These are phyloP conservation scores for Akebia trifoliata DNA, from an alignment of 164 flowering plant species.

Conservation along the genomic window DNA sequence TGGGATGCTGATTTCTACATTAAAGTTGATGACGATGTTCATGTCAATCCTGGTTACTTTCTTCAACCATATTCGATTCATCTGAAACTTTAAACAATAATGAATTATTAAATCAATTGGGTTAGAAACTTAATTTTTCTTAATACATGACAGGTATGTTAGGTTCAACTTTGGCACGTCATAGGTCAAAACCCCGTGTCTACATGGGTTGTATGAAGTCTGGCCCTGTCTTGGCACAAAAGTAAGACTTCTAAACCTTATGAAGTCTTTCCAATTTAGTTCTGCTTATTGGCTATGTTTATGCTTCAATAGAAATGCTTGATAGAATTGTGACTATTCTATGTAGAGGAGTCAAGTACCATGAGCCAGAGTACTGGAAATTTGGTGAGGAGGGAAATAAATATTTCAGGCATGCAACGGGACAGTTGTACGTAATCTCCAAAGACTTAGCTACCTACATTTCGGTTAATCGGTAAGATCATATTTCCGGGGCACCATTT, in stretches of 20 bases:
- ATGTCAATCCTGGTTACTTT: constrained; percentile 77
- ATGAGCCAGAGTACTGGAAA: constrained; percentile 97
- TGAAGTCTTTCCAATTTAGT: background rate
- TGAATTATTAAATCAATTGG: background rate
- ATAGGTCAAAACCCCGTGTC: constrained; percentile 77
- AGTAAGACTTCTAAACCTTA: constrained; percentile 38
- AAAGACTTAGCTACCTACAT: constrained; percentile 92
- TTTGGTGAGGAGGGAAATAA: constrained; percentile 97
- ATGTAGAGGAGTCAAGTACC: constrained; percentile 78
- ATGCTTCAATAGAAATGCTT: background rate
- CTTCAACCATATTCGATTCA: background rate
- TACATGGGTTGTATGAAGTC: constrained; percentile 99
- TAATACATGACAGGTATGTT: constrained; percentile 54
- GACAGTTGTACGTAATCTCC: constrained; percentile 88
- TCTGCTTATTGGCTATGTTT: background rate
- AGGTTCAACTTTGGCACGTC: constrained; percentile 73
- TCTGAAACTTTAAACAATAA: background rate
- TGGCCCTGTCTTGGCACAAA: constrained; percentile 83
- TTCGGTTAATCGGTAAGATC: constrained; percentile 61
- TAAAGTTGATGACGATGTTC: constrained; percentile 97
- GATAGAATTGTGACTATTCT: constrained; percentile 1
- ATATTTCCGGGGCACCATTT: background rate
- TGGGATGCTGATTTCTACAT: constrained; percentile 97
- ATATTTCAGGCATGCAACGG: constrained; percentile 94
- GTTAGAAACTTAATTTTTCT: background rate